Evolutionary conservation across 2,329 filamentous ascomycete genomes (phyloP).

Genomic region (Apiospora marii): DNA sequence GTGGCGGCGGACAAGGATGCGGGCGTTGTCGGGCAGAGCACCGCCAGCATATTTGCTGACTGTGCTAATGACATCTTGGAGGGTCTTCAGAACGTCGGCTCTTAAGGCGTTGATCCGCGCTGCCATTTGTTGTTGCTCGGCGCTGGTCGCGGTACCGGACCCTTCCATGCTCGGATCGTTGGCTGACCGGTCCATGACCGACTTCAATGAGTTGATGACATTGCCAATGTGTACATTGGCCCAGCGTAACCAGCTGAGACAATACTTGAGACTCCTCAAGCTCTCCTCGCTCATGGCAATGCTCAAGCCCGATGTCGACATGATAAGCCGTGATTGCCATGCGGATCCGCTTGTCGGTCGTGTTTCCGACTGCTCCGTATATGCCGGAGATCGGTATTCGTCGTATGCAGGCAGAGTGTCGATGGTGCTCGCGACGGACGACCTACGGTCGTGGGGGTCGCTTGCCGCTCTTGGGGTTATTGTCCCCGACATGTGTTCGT

Average conservation of each 20-base stretch:
- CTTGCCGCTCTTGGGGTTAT: conserved; percentile 44
- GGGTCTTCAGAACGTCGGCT: conserved; percentile 76
- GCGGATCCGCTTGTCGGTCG: conserved; percentile 41
- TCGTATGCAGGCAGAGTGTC: conserved; percentile 88
- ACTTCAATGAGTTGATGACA: conserved; percentile 76
- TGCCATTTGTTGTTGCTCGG: conserved; percentile 58
- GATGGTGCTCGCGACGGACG: conserved; percentile 71
- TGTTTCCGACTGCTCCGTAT: conserved; percentile 65
- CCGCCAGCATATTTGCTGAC: conserved; percentile 93
- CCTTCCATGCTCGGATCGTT: conserved; percentile 38
- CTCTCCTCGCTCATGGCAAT: conserved; percentile 92
- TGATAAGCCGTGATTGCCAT: conserved; percentile 86
- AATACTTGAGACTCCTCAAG: conserved; percentile 83
- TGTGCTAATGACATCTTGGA: conserved; percentile 82
- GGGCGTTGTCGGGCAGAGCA: conserved; percentile 87
- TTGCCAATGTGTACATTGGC: conserved; percentile 83
- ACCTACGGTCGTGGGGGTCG: conserved; percentile 54
- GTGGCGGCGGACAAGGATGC: conserved; percentile 82
- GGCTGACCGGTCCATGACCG: conserved; percentile 71
- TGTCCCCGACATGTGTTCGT: conserved; percentile 38
- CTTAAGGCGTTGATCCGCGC: conserved; percentile 73
- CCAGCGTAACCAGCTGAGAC: conserved; percentile 79
- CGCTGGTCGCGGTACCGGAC: conserved; percentile 37
- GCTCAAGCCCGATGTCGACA: conserved; percentile 89
- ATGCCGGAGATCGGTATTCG: conserved; percentile 76